A percentile compares a stretch with the other conserved stretches of the same genome.
These are phyloP conservation scores for Phytomonas francai DNA, from an alignment of 208 protist species.

Conservation along the genomic window DNA sequence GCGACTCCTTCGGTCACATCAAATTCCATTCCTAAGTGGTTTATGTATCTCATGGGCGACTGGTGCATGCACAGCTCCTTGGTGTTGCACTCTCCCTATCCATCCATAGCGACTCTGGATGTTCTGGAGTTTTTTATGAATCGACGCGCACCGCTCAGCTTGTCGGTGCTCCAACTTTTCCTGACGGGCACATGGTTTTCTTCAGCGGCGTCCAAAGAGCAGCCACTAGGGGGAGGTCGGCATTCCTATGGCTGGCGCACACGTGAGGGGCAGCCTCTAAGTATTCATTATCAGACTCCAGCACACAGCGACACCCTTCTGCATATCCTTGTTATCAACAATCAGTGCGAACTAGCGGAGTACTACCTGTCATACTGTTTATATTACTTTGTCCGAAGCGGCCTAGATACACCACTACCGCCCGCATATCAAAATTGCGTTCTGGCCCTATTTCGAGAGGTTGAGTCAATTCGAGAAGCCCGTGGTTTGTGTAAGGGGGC, in stretches of 20 bases:
- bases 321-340: slow-evolving; percentile 72
- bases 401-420: slow-evolving; percentile 18
- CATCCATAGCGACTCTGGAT: slow-evolving; percentile 50
- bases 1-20: not conserved
- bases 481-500: not conserved
- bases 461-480: not conserved
- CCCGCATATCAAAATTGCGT: not conserved
- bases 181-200: slow-evolving; percentile 21
- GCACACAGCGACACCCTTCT: slow-evolving; percentile 55
- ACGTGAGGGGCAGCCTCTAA: slow-evolving; percentile 10
- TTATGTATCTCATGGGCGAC: slow-evolving; percentile 59
- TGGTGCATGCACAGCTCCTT: slow-evolving; percentile 69
- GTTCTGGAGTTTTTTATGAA: slow-evolving; percentile 60
- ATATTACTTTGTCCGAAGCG: slow-evolving; percentile 33
- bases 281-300: slow-evolving; percentile 31
- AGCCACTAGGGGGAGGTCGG: slow-evolving; percentile 8
- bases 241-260: not conserved
- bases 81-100: slow-evolving; percentile 52
- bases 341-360: slow-evolving; percentile 64
- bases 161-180: slow-evolving; percentile 63
- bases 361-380: slow-evolving; percentile 66
- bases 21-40: slow-evolving; percentile 14
- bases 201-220: not conserved
- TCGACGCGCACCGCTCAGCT: slow-evolving; percentile 45
- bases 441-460: not conserved